Evolutionary conservation across 2,329 filamentous ascomycete genomes (phyloP).

Genomic region (Erysiphe pulchra): DNA sequence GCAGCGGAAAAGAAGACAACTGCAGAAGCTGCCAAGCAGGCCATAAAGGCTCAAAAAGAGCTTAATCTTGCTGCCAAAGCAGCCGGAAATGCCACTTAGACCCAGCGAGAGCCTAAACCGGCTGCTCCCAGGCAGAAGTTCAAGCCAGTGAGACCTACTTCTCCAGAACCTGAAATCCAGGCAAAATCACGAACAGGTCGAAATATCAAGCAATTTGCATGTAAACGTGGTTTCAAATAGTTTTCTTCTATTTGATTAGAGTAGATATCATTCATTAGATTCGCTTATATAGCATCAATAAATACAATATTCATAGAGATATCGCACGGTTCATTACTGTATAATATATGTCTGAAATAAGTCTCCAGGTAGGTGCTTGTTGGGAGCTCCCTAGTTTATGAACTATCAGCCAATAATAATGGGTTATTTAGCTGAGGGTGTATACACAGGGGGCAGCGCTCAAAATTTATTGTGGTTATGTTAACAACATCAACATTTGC

Average conservation of each 20-base stretch:
- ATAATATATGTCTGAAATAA: no score
- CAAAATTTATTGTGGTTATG: no score
- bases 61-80: neutral
- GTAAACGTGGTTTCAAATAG: neutral
- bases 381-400: no score
- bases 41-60: neutral
- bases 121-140: neutral
- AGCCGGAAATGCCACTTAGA: neutral
- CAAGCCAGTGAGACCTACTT: neutral
- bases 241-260: neutral
- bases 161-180: neutral
- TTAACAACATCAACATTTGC: no score
- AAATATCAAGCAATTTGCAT: neutral
- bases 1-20: neutral
- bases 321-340: no score
- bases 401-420: no score
- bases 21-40: neutral
- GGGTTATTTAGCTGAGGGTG: no score
- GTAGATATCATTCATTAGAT: neutral
- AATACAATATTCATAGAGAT: no score
- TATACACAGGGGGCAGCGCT: no score
- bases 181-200: neutral
- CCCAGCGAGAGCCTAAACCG: neutral
- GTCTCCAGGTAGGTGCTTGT: no score
- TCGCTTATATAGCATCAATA: neutral